Evolutionary conservation across 2,329 filamentous ascomycete genomes (phyloP), one percentile per base, ranked within the genome.

Genomic region (Colletotrichum graminicola): DNA sequence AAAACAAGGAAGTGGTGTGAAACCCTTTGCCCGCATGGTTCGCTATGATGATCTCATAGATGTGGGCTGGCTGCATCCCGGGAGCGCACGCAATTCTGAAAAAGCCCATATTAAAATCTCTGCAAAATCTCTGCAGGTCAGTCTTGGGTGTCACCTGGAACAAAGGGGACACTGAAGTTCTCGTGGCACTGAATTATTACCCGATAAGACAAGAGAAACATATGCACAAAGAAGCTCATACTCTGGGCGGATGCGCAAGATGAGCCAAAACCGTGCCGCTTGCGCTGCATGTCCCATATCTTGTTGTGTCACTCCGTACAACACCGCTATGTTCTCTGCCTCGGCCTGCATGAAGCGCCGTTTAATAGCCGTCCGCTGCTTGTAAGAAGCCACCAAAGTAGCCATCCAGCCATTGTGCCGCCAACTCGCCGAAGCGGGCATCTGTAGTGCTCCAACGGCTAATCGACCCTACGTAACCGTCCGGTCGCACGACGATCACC

Each of bases 381-480:
- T 71, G 70, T 49, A 72, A 62, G n/a, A 70, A 70, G 41, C 66
- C 61, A 41, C 49, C 66, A 34, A 62, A 72, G 32, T 70, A 72
- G 23, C 39, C 34, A 39, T 66, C 70, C 43, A 71, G 49, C 66
- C 70, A 66, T 16, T 45, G 55, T 29, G 70, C 66, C 14, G 70
- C 66, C 18, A 62, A 32, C 41, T 34, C 39, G 14, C 66, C 61
- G 26, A 34, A n/a, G 47, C 49, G 62, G 32, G 47, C 18, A 32
- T 64, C 47, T 36, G 56, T 29, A 12, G 61, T 29, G 26, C 43
- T 18, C 66, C 66, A 72, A 36, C 55, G 60, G 12, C 61, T 36
- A 14, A 75, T 62, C n/a, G 75, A 63, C 5, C 76, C 76, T 5
- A 75, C 75, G 36, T 77, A 76, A 12, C 72, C 73, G 36, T 77